Percentiles rank a stretch among this genome's conserved stretches.
Conservation (phyloP, 805 yeast genomes). For the Komagataella populi region DNA sequence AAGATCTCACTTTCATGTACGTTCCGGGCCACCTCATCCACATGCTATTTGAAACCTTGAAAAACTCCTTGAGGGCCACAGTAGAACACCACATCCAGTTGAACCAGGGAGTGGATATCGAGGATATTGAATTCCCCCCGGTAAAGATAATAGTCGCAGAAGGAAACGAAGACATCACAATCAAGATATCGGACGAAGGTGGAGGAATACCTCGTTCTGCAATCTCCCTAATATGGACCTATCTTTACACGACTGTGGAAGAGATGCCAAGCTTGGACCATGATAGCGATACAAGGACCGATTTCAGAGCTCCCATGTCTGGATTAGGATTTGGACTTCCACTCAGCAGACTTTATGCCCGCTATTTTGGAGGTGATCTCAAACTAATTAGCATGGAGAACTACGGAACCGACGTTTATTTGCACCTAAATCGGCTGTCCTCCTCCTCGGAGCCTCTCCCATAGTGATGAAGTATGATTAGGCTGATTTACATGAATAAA, state of each 20-base stretch:
- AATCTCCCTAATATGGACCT: slow-evolving; percentile 81
- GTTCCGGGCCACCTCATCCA: slow-evolving; percentile 90
- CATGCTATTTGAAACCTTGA: slow-evolving; percentile 80
- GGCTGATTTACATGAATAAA: neutral
- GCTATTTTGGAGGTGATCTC: slow-evolving; percentile 85
- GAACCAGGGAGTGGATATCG: slow-evolving; percentile 32
- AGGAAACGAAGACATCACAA: slow-evolving; percentile 83
- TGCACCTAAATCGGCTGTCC: slow-evolving; percentile 71
- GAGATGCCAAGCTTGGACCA: slow-evolving; percentile 53
- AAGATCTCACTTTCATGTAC: slow-evolving; percentile 72
- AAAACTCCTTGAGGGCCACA: slow-evolving; percentile 80
- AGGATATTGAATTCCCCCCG: slow-evolving; percentile 67
- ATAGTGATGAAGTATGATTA: slow-evolving; percentile 7
- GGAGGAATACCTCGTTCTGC: slow-evolving; percentile 86
- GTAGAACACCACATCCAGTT: slow-evolving; percentile 64
- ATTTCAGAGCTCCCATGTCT: slow-evolving; percentile 84
- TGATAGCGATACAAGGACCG: slow-evolving; percentile 31
- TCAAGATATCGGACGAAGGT: slow-evolving; percentile 85
- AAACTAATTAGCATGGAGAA: slow-evolving; percentile 87
- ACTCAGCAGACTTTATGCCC: slow-evolving; percentile 71
- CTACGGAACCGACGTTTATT: slow-evolving; percentile 84
- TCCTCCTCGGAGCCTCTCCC: slow-evolving; percentile 61
- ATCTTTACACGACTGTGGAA: slow-evolving; percentile 78
- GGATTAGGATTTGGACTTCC: slow-evolving; percentile 92
- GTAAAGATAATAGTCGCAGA: slow-evolving; percentile 79